phyloP scores from a whole-genome alignment of 805 yeast species.

The Spathaspora girioi region DNA sequence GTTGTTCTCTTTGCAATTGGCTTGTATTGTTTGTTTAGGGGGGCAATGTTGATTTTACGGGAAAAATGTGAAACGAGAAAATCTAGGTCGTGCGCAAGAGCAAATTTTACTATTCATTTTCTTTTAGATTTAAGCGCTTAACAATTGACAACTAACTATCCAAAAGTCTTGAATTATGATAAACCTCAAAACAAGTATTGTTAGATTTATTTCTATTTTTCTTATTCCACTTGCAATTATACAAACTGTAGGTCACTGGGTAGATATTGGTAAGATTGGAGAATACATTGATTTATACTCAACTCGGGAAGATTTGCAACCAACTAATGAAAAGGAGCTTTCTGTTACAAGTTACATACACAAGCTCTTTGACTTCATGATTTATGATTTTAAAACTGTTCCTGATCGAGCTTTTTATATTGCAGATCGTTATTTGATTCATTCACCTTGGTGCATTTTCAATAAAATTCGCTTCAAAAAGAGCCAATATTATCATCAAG shows the following conservation, averaged over 20 bases:
- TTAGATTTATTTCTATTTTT: not conserved
- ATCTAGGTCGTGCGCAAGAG: not conserved
- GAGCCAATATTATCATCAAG: constrained; percentile 12
- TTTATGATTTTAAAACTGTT: not conserved
- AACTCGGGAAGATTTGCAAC: not conserved
- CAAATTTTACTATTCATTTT: not conserved
- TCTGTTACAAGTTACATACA: not conserved
- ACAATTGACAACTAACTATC: not conserved
- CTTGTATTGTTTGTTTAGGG: not conserved
- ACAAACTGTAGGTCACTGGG: not conserved
- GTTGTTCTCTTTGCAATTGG: not conserved
- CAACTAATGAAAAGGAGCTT: not conserved
- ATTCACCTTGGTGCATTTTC: constrained; percentile 29
- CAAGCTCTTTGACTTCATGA: not conserved
- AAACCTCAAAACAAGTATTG: not conserved
- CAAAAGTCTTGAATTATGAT: not conserved
- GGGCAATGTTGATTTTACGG: not conserved
- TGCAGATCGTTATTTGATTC: constrained; percentile 34
- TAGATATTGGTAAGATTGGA: not conserved
- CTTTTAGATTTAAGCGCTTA: not conserved
- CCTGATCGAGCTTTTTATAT: constrained; percentile 27
- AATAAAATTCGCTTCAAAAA: constrained; percentile 13
- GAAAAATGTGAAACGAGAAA: not conserved
- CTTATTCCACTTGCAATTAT: not conserved
- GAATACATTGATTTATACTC: not conserved